These are phyloP conservation scores for Hypoxylon rubiginosum DNA, from an alignment of 2,329 filamentous ascomycete species.

Conservation along the genomic window DNA sequence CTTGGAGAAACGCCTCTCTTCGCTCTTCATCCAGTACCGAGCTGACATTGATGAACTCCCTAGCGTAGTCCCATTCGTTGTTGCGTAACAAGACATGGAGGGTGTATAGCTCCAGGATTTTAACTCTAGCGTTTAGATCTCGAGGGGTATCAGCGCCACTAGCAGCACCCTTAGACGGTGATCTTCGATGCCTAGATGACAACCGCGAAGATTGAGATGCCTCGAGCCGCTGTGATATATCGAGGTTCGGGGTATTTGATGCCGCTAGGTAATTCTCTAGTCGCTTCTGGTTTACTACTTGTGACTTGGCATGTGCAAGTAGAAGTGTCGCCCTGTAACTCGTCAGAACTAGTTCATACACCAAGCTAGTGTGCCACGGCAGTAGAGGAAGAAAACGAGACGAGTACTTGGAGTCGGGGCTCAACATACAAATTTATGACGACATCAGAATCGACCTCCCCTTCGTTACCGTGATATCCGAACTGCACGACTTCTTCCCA, in stretches of 20 bases:
- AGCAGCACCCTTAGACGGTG: slow-evolving; percentile 61
- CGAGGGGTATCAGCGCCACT: slow-evolving; percentile 85
- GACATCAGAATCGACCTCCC: slow-evolving; percentile 93
- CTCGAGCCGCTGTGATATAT: slow-evolving; percentile 75
- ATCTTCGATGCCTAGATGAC: slow-evolving; percentile 50
- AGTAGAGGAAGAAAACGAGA: background rate
- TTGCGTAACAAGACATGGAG: slow-evolving; percentile 95
- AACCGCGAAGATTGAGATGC: slow-evolving; percentile 55
- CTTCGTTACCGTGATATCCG: slow-evolving; percentile 89
- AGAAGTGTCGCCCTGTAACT: slow-evolving; percentile 83
- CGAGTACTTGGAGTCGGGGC: background rate
- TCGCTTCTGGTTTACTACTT: slow-evolving; percentile 85
- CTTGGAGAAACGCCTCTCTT: slow-evolving; percentile 88
- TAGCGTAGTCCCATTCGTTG: slow-evolving; percentile 95
- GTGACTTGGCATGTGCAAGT: slow-evolving; percentile 88
- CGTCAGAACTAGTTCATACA: slow-evolving; percentile 18
- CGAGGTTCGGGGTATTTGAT: slow-evolving; percentile 78
- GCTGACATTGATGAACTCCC: slow-evolving; percentile 88
- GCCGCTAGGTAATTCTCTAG: slow-evolving; percentile 91
- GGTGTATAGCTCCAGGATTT: slow-evolving; percentile 94
- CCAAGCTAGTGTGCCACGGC: background rate
- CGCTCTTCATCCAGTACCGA: slow-evolving; percentile 93
- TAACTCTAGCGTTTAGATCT: slow-evolving; percentile 86
- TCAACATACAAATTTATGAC: slow-evolving; percentile 83
- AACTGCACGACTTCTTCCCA: slow-evolving; percentile 93